Percentiles rank a stretch among this genome's conserved stretches.
phyloP scores from a whole-genome alignment of 352 stramenopile genomes.

The Globisporangium barbulae region DNA sequence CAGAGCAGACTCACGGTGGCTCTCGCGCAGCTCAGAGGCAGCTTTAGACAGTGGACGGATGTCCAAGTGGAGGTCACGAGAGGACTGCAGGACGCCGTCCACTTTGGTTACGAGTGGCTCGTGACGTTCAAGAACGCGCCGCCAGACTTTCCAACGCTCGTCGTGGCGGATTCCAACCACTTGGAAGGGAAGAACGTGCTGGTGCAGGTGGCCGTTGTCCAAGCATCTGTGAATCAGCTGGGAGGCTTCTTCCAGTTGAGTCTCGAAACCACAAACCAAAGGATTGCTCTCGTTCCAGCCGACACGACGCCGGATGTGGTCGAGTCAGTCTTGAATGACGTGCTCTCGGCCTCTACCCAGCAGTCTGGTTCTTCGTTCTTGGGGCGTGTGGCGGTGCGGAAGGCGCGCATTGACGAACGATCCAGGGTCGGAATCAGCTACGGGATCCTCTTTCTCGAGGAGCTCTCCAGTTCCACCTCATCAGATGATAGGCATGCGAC shows the following conservation, averaged over 20 bases:
- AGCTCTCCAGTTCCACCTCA: neutral
- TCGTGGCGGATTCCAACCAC: slow-evolving; percentile 5
- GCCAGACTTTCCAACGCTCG: slow-evolving; percentile 25
- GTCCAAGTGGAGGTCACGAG: slow-evolving; percentile 14
- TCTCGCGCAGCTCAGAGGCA: slow-evolving; percentile 7
- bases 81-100: neutral
- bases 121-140: slow-evolving; percentile 29
- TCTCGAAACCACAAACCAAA: slow-evolving; percentile 3
- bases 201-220: slow-evolving; percentile 9
- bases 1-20: slow-evolving; percentile 20
- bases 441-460: slow-evolving; percentile 16
- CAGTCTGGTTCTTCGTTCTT: neutral
- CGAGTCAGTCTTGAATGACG: slow-evolving; percentile 14
- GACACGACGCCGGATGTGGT: slow-evolving; percentile 8
- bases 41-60: neutral
- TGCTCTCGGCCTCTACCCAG: neutral
- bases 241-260: slow-evolving; percentile 21
- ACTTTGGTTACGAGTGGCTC: slow-evolving; percentile 19
- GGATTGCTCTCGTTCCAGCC: slow-evolving; percentile 4
- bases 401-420: slow-evolving; percentile 10
- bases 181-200: slow-evolving; percentile 5
- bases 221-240: slow-evolving; percentile 18
- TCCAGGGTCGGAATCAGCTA: slow-evolving; percentile 12
- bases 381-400: slow-evolving; percentile 13
- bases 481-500: neutral